Evolutionary conservation across 805 yeast species (phyloP).

Genomic region (Naumovozyma baii): DNA sequence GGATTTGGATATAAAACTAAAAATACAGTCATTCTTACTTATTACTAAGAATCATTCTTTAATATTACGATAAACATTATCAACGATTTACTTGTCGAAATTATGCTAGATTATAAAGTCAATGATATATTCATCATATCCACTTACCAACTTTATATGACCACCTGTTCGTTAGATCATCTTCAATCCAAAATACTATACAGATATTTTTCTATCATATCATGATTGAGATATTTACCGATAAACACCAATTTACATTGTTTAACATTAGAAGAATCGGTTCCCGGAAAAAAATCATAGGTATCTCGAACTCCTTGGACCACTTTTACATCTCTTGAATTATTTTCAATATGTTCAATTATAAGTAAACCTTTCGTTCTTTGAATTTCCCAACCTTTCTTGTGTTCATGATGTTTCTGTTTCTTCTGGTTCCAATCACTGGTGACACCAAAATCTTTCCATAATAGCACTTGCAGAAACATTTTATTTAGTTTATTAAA

Average conservation of each 20-base stretch:
- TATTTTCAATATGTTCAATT: slow-evolving; percentile 18
- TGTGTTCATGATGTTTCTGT: neutral
- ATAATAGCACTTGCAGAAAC: slow-evolving; percentile 61
- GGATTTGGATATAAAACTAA: too few species aligned
- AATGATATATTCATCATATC: too few species aligned
- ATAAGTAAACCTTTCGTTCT: slow-evolving; percentile 71
- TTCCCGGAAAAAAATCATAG: slow-evolving; percentile 59
- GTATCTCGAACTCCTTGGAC: slow-evolving; percentile 92
- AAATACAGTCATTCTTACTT: too few species aligned
- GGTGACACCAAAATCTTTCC: slow-evolving; percentile 49
- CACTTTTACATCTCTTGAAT: slow-evolving; percentile 37
- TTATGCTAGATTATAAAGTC: too few species aligned
- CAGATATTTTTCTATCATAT: slow-evolving; percentile 25
- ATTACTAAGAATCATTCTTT: too few species aligned
- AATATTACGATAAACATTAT: too few species aligned
- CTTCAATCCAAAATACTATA: slow-evolving; percentile 5
- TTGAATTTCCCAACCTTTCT: slow-evolving; percentile 49
- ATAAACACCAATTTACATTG: slow-evolving; percentile 61
- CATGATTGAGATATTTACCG: slow-evolving; percentile 49
- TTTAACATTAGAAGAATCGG: slow-evolving; percentile 22
- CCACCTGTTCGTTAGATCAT: too few species aligned
- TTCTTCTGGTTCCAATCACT: slow-evolving; percentile 28
- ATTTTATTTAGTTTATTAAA: slow-evolving; percentile 40
- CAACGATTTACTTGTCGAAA: too few species aligned
- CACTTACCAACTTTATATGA: too few species aligned